Base-by-base conservation (phyloP, 1,139 yeast species). In the Magnusiomyces clavatus region DNA sequence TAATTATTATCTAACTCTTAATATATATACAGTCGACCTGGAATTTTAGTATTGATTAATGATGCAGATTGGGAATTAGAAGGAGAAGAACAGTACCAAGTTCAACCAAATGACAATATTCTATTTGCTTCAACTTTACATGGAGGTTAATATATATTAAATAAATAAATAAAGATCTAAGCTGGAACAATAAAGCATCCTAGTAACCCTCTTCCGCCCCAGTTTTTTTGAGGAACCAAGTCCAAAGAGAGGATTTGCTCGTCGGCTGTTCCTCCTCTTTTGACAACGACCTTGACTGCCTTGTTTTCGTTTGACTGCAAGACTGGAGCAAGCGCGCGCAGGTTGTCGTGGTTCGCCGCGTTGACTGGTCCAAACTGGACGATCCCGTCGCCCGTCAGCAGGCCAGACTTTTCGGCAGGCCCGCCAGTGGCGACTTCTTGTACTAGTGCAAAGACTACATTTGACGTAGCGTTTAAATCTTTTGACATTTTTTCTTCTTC, bases 61-160 rank as follows among this genome's bases (percentile, higher is more conserved):
- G 98, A 92, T 64, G 83, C 96, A 0, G 98, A 92, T 69, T 92
- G 98, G 98, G 98, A 92, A 64, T 70, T 92, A 35, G 95, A 89
- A 65, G 97, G 90, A 12, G 89, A 83, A 69, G 92, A 86, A 61
- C 84, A 80, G 10, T 89, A 89, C 61, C 80, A 76, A 16, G 68
- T 92, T 19, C 86, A 86, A 64, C 71, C 77, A 47, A 84, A 87
- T 14, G 98, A 92, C 68, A 76, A 80, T 34, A 77, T 92, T 44
- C 80, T 95, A 3, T 90, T 92, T 64, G 92, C 97, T 4, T 86
- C 96, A 49, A 92, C 98, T 2, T 74, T 92, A 56, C 98, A 92
- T 62, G 98, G 98, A 13, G 98, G 98, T 49, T 90, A 70, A 68
- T 14, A 31, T 10, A n/a, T 16, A 5, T 5, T 4, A 24, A 24